Conservation (phyloP, 2,329 filamentous ascomycete genomes). For the Colletotrichum eleusines region DNA sequence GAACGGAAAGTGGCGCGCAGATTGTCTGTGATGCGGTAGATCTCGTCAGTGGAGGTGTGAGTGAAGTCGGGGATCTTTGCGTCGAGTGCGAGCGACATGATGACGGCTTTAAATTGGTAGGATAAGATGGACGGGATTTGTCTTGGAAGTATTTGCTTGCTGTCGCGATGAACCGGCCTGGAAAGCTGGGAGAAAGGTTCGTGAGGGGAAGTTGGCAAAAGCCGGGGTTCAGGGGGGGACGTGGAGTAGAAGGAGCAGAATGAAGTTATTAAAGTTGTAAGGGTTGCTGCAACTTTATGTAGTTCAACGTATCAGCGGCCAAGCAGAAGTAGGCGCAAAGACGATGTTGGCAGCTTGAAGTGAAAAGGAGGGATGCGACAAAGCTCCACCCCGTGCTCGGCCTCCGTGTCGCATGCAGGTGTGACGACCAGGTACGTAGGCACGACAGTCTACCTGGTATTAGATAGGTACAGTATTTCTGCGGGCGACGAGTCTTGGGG, state of each 20-base stretch:
- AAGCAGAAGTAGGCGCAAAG: conserved; percentile 8
- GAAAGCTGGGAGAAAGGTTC: conserved; percentile 25
- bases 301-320: conserved; percentile 34
- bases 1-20: conserved; percentile 79
- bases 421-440: conserved; percentile 6
- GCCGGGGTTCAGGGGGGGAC: conserved; percentile 26
- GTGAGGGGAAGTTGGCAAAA: conserved; percentile 37
- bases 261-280: conserved; percentile 10
- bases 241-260: not conserved
- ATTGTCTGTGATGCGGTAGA: conserved; percentile 70
- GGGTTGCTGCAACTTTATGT: conserved; percentile 36
- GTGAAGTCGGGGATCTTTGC: conserved; percentile 63
- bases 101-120: conserved; percentile 14
- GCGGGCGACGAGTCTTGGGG: conserved; percentile 10
- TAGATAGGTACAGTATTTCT: not conserved
- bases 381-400: conserved; percentile 39
- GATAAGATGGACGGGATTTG: not conserved
- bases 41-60: conserved; percentile 74
- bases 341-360: conserved; percentile 25
- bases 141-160: conserved; percentile 22
- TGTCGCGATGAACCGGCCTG: conserved; percentile 13
- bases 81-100: conserved; percentile 54
- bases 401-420: conserved; percentile 28
- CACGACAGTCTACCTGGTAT: not conserved
- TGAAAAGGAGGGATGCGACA: conserved; percentile 29